Percentiles rank a stretch among this genome's conserved stretches.
phyloP scores from a whole-genome alignment of 2,329 filamentous ascomycete species.

The Apiospora pterosperma region DNA sequence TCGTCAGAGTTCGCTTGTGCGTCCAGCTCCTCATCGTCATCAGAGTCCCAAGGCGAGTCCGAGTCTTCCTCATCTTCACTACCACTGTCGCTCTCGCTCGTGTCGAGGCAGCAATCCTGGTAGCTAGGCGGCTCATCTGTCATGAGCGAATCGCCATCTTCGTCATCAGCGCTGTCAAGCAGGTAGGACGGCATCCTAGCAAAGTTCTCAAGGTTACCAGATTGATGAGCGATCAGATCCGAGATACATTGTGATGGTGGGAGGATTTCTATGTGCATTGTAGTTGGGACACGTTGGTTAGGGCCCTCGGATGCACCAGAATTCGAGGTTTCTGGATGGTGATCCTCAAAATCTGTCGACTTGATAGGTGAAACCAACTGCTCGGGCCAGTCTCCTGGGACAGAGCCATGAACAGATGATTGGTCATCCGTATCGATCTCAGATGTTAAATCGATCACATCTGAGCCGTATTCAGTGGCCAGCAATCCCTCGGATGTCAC shows the following conservation, averaged over 20 bases:
- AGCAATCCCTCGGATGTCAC: neutral
- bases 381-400: neutral
- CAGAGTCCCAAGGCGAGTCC: neutral
- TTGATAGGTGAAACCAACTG: neutral
- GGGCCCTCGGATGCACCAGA: neutral
- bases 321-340: neutral
- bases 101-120: neutral
- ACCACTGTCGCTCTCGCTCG: neutral
- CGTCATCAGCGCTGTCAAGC: neutral
- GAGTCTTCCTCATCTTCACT: neutral
- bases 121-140: neutral
- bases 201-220: neutral
- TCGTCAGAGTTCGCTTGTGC: neutral
- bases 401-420: neutral
- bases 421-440: neutral
- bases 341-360: neutral
- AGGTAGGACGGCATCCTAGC: neutral
- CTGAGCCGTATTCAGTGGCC: neutral
- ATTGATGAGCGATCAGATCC: neutral
- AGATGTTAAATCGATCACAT: neutral
- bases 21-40: neutral
- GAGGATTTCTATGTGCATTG: neutral
- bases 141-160: neutral
- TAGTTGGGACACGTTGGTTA: neutral
- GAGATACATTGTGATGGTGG: neutral